phyloP scores from a whole-genome alignment of 2,329 filamentous ascomycete genomes.

The Ilyonectria robusta region DNA sequence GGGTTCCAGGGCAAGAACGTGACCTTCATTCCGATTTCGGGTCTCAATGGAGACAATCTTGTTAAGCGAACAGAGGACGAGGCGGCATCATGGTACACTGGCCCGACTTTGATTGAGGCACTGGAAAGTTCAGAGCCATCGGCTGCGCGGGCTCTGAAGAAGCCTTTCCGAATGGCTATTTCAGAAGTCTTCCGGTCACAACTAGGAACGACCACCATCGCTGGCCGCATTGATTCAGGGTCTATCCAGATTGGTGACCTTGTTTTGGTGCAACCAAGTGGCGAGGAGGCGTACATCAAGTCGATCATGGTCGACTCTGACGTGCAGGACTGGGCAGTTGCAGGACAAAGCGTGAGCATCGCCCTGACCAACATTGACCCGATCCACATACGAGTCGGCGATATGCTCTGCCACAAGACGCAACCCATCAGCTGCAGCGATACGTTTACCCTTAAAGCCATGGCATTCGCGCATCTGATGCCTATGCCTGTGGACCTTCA shows the following conservation, averaged over 20 bases:
- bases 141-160: constrained; percentile 75
- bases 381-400: constrained; percentile 84
- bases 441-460: constrained; percentile 84
- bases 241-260: constrained; percentile 87
- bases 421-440: constrained; percentile 79
- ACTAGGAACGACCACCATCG: constrained; percentile 86
- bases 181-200: constrained; percentile 88
- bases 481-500: constrained; percentile 93
- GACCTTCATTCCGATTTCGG: constrained; percentile 90
- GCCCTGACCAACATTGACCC: constrained; percentile 89
- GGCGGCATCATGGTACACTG: constrained; percentile 83
- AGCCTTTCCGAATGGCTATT: constrained; percentile 88
- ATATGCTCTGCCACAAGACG: constrained; percentile 83
- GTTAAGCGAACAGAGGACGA: constrained; percentile 69
- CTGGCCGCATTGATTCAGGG: constrained; percentile 88
- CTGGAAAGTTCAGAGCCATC: constrained; percentile 86
- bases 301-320: constrained; percentile 83
- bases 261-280: constrained; percentile 84
- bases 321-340: constrained; percentile 88
- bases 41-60: constrained; percentile 90
- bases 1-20: constrained; percentile 88
- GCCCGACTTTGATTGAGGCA: constrained; percentile 84
- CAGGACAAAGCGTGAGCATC: constrained; percentile 89
- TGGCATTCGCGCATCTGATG: constrained; percentile 91
- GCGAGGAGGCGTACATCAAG: constrained; percentile 85